Conservation (phyloP, 2,329 filamentous ascomycete genomes). For the Botrytis hyacinthi region DNA sequence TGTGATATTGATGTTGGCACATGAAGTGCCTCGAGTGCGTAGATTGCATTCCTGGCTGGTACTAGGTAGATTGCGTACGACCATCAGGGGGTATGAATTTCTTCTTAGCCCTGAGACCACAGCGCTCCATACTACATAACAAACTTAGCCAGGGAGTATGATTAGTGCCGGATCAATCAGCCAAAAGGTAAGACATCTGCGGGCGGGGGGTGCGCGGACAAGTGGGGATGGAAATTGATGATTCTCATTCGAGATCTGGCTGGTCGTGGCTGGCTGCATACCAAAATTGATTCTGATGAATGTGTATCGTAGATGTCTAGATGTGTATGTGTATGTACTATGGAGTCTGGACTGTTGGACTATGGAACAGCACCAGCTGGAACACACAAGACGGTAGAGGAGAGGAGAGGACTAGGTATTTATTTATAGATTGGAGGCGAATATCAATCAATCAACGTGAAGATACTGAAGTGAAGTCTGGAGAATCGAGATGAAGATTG, state of each 20-base stretch:
- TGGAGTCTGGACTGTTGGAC: background rate
- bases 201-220: background rate
- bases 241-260: background rate
- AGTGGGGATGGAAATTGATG: background rate
- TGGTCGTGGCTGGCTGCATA: background rate
- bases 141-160: too few relatives aligned
- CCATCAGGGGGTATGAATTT: background rate
- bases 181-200: background rate
- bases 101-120: background rate
- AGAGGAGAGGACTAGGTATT: background rate
- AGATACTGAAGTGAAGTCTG: background rate
- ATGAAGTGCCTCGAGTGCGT: too few relatives aligned
- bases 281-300: background rate
- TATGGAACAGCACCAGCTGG: background rate
- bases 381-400: background rate
- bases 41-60: background rate
- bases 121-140: background rate
- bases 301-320: background rate
- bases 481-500: background rate
- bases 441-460: too few relatives aligned
- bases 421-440: conserved; percentile 1
- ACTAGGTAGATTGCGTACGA: background rate
- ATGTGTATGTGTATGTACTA: background rate
- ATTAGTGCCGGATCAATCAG: background rate
- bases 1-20: background rate